These are phyloP conservation scores for Pythium scleroteichum DNA, from an alignment of 352 stramenopile genomes.

Conservation along the genomic window DNA sequence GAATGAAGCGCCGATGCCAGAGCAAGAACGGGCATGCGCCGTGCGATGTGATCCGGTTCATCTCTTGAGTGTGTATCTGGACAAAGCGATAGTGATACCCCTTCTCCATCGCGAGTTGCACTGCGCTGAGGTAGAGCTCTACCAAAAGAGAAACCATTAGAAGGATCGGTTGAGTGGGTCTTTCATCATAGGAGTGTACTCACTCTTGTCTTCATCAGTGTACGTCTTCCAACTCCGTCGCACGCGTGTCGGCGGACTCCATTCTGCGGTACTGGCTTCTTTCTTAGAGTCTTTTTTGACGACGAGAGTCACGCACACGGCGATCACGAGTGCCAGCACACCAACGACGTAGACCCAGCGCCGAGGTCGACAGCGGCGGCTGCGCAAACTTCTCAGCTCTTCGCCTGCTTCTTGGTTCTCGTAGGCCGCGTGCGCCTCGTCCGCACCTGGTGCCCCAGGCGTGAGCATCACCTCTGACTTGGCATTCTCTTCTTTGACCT, in stretches of 20 bases:
- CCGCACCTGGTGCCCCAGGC: not conserved
- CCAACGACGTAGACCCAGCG: not conserved
- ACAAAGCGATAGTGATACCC: slow-evolving; percentile 27
- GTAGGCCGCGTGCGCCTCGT: not conserved
- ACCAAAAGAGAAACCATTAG: not conserved
- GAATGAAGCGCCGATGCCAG: slow-evolving; percentile 30
- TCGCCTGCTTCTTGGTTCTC: not conserved
- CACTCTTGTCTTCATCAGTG: slow-evolving; percentile 20
- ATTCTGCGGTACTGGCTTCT: not conserved
- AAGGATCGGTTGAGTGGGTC: not conserved
- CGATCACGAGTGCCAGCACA: not conserved
- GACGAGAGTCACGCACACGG: not conserved
- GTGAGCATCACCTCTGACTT: not conserved
- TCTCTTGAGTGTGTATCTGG: slow-evolving; percentile 20
- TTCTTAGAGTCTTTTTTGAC: not conserved
- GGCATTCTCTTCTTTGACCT: not conserved
- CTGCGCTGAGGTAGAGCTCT: slow-evolving; percentile 25
- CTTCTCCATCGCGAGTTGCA: slow-evolving; percentile 25
- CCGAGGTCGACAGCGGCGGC: not conserved
- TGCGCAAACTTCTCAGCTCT: not conserved
- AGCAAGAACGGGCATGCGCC: slow-evolving; percentile 25
- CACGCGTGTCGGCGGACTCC: slow-evolving; percentile 11
- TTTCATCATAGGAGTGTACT: not conserved
- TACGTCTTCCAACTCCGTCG: slow-evolving; percentile 21
- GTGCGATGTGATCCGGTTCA: slow-evolving; percentile 26